Evolutionary conservation across 164 flowering plant species (phyloP).

Genomic region (Dillenia suffruticosa): DNA sequence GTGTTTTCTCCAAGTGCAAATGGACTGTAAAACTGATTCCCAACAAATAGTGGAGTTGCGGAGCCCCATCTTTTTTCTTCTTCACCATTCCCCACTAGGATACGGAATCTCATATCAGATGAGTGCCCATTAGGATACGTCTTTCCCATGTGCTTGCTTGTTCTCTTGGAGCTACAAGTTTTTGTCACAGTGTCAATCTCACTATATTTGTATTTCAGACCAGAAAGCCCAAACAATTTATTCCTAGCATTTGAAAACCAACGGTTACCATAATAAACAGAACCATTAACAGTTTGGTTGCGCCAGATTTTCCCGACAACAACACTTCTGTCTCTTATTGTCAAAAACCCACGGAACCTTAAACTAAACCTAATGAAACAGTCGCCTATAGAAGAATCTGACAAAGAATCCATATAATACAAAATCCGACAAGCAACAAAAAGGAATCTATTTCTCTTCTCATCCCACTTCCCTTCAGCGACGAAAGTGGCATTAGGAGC

Average conservation of each 20-base stretch:
- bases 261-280: constrained; percentile 40
- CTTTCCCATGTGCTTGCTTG: constrained; percentile 10
- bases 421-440: constrained; percentile 46
- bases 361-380: constrained; percentile 48
- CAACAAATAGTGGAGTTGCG: constrained; percentile 32
- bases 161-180: constrained; percentile 29
- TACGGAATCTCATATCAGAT: constrained; percentile 40
- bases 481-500: constrained; percentile 35
- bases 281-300: constrained; percentile 25
- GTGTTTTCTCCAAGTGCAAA: not conserved
- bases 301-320: constrained; percentile 55
- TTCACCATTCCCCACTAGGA: constrained; percentile 20
- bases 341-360: constrained; percentile 34
- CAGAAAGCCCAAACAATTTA: constrained; percentile 9
- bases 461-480: constrained; percentile 65
- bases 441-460: constrained; percentile 22
- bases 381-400: constrained; percentile 39
- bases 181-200: constrained; percentile 25
- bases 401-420: constrained; percentile 18
- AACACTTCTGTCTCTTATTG: constrained; percentile 29
- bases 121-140: constrained; percentile 39
- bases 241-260: constrained; percentile 15
- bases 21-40: constrained; percentile 21
- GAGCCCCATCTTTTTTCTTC: constrained; percentile 25
- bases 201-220: constrained; percentile 45